Evolutionary conservation across 495 filamentous ascomycete genomes (phyloP).

Genomic region (Talaromyces adpressus): DNA sequence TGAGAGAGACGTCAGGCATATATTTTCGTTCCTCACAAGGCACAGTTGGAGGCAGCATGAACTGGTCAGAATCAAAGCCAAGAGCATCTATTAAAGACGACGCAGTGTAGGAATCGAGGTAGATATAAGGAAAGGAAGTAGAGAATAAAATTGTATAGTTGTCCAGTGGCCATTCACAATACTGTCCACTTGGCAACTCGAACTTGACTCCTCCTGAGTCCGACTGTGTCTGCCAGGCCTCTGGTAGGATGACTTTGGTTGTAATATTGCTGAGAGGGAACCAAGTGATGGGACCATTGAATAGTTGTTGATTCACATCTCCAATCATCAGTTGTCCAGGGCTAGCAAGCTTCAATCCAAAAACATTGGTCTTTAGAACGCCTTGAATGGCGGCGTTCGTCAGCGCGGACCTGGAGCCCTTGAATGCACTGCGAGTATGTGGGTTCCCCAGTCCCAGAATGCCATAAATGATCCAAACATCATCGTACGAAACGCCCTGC

Average conservation of each 20-base stretch:
- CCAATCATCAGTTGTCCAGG: conserved; percentile 3
- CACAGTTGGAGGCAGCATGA: conserved; percentile 4
- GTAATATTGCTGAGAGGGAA: conserved; percentile 2
- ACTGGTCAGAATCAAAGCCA: conserved; percentile 2
- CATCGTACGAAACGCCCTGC: conserved; percentile 3
- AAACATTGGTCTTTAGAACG: conserved; percentile 2
- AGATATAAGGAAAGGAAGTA: neutral
- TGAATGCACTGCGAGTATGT: neutral
- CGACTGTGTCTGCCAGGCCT: conserved; percentile 3
- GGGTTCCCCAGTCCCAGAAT: conserved; percentile 8
- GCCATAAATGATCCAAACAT: neutral
- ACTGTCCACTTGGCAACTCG: conserved; percentile 7
- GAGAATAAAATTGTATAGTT: conserved; percentile 2
- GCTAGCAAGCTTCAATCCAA: conserved; percentile 4
- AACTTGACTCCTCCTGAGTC: conserved; percentile 1
- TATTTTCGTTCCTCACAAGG: conserved; percentile 3
- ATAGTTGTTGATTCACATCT: conserved; percentile 1
- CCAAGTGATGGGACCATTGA: neutral
- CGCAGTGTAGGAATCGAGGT: neutral
- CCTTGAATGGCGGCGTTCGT: neutral
- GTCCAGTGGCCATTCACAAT: neutral
- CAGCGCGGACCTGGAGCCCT: neutral
- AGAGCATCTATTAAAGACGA: neutral
- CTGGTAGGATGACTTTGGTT: neutral
- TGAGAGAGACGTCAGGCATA: conserved; percentile 6